phyloP scores from a whole-genome alignment of 2,329 filamentous ascomycete genomes.

The Nemania sp. region DNA sequence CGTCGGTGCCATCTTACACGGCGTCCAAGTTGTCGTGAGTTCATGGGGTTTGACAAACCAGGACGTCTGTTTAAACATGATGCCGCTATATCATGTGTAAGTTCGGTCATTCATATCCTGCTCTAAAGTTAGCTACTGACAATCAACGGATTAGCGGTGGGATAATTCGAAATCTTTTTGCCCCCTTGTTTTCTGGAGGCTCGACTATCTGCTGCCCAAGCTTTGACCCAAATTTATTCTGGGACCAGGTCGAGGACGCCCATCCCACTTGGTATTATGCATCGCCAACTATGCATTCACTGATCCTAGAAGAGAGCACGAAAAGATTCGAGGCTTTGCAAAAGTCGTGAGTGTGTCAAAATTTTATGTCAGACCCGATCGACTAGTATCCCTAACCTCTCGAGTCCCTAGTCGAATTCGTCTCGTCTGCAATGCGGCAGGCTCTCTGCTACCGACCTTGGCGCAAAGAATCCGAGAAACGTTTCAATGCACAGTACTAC shows the following conservation, averaged over 20 bases:
- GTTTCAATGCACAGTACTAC: conserved; percentile 56
- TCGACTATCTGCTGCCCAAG: conserved; percentile 57
- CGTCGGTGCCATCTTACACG: conserved; percentile 53
- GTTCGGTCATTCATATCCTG: conserved; percentile 27
- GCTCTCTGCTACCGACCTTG: conserved; percentile 55
- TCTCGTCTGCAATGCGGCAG: conserved; percentile 60
- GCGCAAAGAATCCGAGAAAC: conserved; percentile 52
- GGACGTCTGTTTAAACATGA: conserved; percentile 61
- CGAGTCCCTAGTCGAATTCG: conserved; percentile 43
- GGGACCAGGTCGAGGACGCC: conserved; percentile 54
- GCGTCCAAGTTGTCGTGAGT: conserved; percentile 55
- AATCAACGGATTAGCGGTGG: conserved; percentile 47
- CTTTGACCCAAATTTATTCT: conserved; percentile 59
- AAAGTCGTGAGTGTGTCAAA: conserved; percentile 37
- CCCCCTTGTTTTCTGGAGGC: conserved; percentile 56
- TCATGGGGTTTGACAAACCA: conserved; percentile 53
- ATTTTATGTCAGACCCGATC: too few species aligned
- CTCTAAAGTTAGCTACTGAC: neutral
- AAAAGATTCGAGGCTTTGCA: conserved; percentile 45
- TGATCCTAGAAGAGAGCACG: conserved; percentile 52
- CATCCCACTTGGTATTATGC: conserved; percentile 61
- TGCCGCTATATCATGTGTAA: conserved; percentile 61
- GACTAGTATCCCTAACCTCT: too few species aligned
- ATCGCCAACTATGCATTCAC: conserved; percentile 59
- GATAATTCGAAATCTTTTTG: conserved; percentile 57